Evolutionary conservation across 2,329 filamentous ascomycete genomes (phyloP), one percentile per base, ranked within the genome.

Genomic region (Aaosphaeria pasadenensis): DNA sequence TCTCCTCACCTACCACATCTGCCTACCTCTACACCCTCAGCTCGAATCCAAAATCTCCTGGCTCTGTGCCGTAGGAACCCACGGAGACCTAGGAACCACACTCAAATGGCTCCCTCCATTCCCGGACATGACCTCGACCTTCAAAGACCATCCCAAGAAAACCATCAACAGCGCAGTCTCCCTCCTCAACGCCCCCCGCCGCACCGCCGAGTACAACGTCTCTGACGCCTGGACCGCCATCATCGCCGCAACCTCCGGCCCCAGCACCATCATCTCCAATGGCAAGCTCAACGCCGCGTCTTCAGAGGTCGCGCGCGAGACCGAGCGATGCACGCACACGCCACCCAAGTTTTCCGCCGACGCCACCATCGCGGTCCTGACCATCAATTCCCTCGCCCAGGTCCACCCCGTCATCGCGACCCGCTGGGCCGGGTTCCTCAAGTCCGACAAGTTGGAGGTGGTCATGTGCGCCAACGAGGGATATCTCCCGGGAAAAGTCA

Each of bases 321-420:
- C 85, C 0, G 79, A 84, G 53, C 72, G 77, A 13, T 84, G 81
- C 56, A 81, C 82, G 1, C 84, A 82, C 51, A 76, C 81, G 1
- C 75, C 83, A 1, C 85, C 85, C 0, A 81, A 79, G 55, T 87
- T 87, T 67, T 85, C 80, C 4, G 68, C 73, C 4, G 84, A 88
- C 49, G 82, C 76, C 1, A 80, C 74, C 42, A 77, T 88, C 9
- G 84, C 84, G 0, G 79, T 87, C 0, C 74, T 88, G 40, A 75
- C 80, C 4, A 86, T 88, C 56, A 74, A 67, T 32, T 84, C 79
- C 1, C 66, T 71, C 29, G 80, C 82, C 1, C 85, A 87, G 57
- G 75, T 88, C 0, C 85, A 88, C 60, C 82, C 83, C 0, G 76
- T 87, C 2, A 84, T 88, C 47, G 84, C 85, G 2, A 86, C 83